Percentiles rank a stretch among this genome's conserved stretches.
Conservation (phyloP, 495 filamentous ascomycete species). For the Jackrogersella minutella region DNA sequence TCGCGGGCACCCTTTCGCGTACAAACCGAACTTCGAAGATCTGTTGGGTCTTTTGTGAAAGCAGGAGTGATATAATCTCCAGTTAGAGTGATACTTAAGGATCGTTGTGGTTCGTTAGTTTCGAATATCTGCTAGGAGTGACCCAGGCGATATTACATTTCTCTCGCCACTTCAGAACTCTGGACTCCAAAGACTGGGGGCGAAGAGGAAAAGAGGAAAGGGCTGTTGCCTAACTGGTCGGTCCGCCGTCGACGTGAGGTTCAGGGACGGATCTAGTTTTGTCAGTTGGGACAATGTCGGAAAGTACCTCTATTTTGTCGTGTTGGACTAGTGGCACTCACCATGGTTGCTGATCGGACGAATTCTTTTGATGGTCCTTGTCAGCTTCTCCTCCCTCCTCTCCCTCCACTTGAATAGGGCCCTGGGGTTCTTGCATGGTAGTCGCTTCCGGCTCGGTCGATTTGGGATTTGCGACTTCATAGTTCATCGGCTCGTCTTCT, state of each 20-base stretch:
- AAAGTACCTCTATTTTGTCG: background rate
- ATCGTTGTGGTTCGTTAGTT: background rate
- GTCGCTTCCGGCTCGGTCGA: background rate
- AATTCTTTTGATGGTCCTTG: slow-evolving; percentile 41
- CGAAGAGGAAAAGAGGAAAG: background rate
- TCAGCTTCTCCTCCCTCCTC: slow-evolving; percentile 42
- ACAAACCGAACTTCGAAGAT: background rate
- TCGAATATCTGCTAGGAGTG: background rate
- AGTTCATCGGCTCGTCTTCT: slow-evolving; percentile 23
- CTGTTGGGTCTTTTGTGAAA: background rate
- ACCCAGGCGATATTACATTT: background rate
- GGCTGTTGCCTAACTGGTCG: background rate
- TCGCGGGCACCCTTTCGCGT: background rate
- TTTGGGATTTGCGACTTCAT: background rate
- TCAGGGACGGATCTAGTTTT: background rate
- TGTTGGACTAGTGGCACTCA: slow-evolving; percentile 20
- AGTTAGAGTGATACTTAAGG: background rate
- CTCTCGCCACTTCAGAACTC: background rate
- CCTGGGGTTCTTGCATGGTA: background rate
- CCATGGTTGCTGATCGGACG: slow-evolving; percentile 21
- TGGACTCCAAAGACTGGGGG: background rate
- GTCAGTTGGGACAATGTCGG: background rate
- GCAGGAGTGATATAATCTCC: background rate
- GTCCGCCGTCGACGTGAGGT: background rate
- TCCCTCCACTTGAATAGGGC: slow-evolving; percentile 39